Conservation (phyloP, 805 yeast genomes). For the Osmozyma mogii region DNA sequence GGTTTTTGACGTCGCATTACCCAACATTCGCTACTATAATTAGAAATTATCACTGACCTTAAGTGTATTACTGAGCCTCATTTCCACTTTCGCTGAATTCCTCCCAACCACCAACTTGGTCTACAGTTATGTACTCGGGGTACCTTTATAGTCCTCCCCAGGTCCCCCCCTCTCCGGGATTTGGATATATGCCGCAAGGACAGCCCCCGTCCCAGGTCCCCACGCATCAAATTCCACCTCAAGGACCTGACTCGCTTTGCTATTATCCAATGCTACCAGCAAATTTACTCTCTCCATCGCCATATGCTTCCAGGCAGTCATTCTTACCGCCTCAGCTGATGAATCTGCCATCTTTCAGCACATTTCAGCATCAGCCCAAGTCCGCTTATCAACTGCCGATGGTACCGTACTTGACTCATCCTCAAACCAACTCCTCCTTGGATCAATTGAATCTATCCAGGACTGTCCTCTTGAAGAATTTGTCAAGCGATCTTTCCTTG, state of each 20-base stretch:
- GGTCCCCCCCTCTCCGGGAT: no score
- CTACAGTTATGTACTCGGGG: no score
- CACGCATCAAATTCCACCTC: not conserved
- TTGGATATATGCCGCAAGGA: no score
- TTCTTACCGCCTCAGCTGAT: slow-evolving; percentile 7
- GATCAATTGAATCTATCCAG: slow-evolving; percentile 31
- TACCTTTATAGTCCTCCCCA: no score
- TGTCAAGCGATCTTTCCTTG: slow-evolving; percentile 18
- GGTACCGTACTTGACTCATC: slow-evolving; percentile 11
- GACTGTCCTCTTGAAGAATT: slow-evolving; percentile 26
- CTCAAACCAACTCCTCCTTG: slow-evolving; percentile 13
- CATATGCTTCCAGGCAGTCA: slow-evolving; percentile 39
- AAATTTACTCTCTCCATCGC: slow-evolving; percentile 48
- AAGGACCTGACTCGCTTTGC: slow-evolving; percentile 17
- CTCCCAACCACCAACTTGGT: no score
- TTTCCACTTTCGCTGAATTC: slow-evolving; percentile 42
- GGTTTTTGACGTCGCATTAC: no score
- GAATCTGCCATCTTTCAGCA: slow-evolving; percentile 1
- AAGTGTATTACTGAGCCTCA: not conserved
- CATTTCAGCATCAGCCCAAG: slow-evolving; percentile 1
- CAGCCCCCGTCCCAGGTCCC: no score
- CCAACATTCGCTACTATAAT: not conserved
- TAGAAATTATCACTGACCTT: not conserved
- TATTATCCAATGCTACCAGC: slow-evolving; percentile 58
- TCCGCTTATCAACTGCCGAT: slow-evolving; percentile 5